Evolutionary conservation across 2,329 filamentous ascomycete genomes (phyloP).

Genomic region (Diplodia intermedia): DNA sequence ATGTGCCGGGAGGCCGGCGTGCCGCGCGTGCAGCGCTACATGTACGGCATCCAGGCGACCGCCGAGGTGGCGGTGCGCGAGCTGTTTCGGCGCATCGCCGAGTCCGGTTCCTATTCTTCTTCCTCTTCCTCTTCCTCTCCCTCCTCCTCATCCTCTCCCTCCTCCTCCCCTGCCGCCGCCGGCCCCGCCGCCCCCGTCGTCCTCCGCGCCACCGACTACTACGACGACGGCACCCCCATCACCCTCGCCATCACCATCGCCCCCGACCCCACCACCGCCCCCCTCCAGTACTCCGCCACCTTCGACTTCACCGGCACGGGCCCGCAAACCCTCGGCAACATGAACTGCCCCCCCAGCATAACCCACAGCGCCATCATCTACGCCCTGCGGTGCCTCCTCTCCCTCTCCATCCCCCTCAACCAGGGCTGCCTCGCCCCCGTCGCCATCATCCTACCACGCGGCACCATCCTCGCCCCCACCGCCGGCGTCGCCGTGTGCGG

Average conservation of each 20-base stretch:
- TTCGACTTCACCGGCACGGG: slow-evolving; percentile 51
- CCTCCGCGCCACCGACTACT: slow-evolving; percentile 41
- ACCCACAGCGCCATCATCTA: slow-evolving; percentile 51
- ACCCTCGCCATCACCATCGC: slow-evolving; percentile 44
- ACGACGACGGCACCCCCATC: slow-evolving; percentile 51
- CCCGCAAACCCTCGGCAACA: slow-evolving; percentile 47
- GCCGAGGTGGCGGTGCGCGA: slow-evolving; percentile 70
- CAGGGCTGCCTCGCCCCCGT: slow-evolving; percentile 50
- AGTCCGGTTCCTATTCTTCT: no score
- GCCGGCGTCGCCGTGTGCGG: slow-evolving; percentile 44
- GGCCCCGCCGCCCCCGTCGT: neutral
- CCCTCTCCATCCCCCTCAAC: slow-evolving; percentile 50
- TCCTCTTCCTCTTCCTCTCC: neutral
- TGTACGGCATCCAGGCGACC: slow-evolving; percentile 49
- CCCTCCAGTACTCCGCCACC: slow-evolving; percentile 38
- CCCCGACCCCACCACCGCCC: slow-evolving; percentile 36
- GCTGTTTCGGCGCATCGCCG: slow-evolving; percentile 70
- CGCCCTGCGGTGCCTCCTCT: slow-evolving; percentile 47
- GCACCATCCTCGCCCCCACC: slow-evolving; percentile 45
- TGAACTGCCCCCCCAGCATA: slow-evolving; percentile 48
- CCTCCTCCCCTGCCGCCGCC: no score
- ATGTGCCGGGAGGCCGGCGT: slow-evolving; percentile 48
- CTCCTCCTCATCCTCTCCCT: no score
- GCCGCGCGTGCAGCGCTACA: slow-evolving; percentile 50
- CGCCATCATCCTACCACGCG: slow-evolving; percentile 44